Evolutionary conservation across 306 rosid genomes (phyloP), one percentile per base, ranked within the genome.

Genomic region (Carpinus fangiana): DNA sequence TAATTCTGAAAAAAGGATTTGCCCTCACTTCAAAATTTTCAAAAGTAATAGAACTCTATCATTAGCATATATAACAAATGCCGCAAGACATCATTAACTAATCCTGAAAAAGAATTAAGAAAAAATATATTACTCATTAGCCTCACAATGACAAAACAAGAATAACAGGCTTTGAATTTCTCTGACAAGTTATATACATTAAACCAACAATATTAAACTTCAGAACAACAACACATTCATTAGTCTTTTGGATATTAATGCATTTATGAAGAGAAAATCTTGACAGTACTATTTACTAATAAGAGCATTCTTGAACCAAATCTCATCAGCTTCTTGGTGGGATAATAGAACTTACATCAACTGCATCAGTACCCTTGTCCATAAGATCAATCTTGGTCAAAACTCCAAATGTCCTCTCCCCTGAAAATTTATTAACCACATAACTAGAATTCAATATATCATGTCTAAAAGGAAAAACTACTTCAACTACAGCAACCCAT

Each of bases 281-380:
- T 0, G 45, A 41, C 45, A 6, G 8, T 41, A 41, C 45, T 41
- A 41, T 41, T 5, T 41, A 41, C 45, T 38, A 38, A 38, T 38
- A 41, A 41, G 1, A 41, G 45, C 45, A 41, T 41, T 41, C 45
- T 41, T 41, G 45, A 5, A 41, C 45, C 36, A 59, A 59, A 59
- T 20, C 65, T 59, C 36, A 23, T 10, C 36, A 23, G 12, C 65
- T 23, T 59, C 65, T 11, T n/a, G 65, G 7, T 3, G 5, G 13
- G 12, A 59, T 59, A 11, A 59, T 23, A 26, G 28, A 56, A 85
- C 96, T 89, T 85, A 93, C 98, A 26, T 93, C 98, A 61, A 86
- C 98, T 59, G 98, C 98, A 87, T 91, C 95, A 16, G 98, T 93
- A 51, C 98, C 98, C 96, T 93, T 93, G 80, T 93, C 98, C 98